Evolutionary conservation across 2,329 filamentous ascomycete species (phyloP), one percentile per base, ranked within the genome.

Genomic region (Penicillium fuscoglaucum): DNA sequence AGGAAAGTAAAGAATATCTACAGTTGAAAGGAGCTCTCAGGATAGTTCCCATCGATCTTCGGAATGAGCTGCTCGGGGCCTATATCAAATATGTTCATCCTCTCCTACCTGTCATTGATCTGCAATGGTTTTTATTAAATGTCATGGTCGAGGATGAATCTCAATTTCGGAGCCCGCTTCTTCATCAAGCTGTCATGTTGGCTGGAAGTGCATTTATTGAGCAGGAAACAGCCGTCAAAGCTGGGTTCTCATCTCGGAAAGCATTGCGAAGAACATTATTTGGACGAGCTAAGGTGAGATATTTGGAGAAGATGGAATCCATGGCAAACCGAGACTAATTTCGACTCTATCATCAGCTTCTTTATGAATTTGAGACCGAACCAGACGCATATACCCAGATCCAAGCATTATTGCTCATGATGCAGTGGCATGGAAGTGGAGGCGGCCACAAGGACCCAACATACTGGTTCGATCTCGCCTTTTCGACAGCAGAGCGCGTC

Each of bases 41-140:
- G 7, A 54, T 57, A 28, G 55, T 57, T n/a, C 44, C 50, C 1
- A 19, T 48, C 4, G 43, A 57, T 2, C 50, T 57, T 24, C 55
- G 55, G n/a, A 54, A 57, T 31, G 13, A 57, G 28, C 40, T 57
- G 28, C 43, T 57, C 7, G 55, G 37, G 10, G 53, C 53, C 2
- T 61, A 61, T n/a, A 58, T 61, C 26, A 52, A 51, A 54, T 61
- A 57, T 54, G 57, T 61, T 6, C 60, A 61, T 44, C 60, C 60
- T 24, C 40, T 60, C 2, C 29, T 60, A 13, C 58, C 60, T 7
- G 43, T 60, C 24, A 44, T 61, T 19, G 57, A 60, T 35, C 15
- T 61, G 6, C 41, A 49, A 21, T 41, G 31, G n/a, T 60, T 61
- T 28, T 47, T 61, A 19, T 40, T 31, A 7, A 41, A 47, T 44